Evolutionary conservation across 129 eudicot species (phyloP).

Genomic region (Cynara cardunculus): DNA sequence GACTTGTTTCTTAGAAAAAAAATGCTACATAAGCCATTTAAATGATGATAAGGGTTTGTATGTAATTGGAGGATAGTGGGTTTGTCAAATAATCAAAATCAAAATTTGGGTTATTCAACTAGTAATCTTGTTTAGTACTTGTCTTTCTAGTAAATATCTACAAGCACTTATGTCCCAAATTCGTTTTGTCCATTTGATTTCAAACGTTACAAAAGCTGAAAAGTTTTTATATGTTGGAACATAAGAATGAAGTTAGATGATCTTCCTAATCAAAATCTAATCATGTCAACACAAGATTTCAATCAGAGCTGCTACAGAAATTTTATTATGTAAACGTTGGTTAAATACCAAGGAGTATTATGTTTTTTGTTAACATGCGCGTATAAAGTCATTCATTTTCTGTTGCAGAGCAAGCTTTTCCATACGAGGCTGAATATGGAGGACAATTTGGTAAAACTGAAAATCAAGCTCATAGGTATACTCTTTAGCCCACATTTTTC

Average conservation of each 20-base stretch:
- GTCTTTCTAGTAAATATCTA: too few species aligned
- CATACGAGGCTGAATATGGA: slow-evolving; percentile 50
- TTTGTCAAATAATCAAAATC: too few species aligned
- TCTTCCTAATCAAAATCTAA: not conserved
- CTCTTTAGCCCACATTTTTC: not conserved
- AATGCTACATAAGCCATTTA: too few species aligned
- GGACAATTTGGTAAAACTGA: slow-evolving; percentile 35
- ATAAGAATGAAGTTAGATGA: not conserved
- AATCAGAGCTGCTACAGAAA: not conserved
- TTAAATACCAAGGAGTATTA: not conserved
- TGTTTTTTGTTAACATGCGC: slow-evolving; percentile 2
- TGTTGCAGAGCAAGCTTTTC: slow-evolving; percentile 50
- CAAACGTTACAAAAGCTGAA: not conserved
- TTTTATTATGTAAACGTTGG: not conserved
- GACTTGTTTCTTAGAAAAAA: too few species aligned
- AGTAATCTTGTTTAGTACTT: too few species aligned
- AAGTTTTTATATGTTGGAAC: not conserved
- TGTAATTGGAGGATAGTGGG: too few species aligned
- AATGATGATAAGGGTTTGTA: too few species aligned
- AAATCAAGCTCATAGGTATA: slow-evolving; percentile 49
- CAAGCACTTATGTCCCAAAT: too few species aligned
- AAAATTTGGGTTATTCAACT: too few species aligned
- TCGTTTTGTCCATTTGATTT: too few species aligned
- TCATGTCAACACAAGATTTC: not conserved
- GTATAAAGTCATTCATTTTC: slow-evolving; percentile 1